Conservation (phyloP, 176 grass and related monocot genomes). For the Cymbopogon citratus region DNA sequence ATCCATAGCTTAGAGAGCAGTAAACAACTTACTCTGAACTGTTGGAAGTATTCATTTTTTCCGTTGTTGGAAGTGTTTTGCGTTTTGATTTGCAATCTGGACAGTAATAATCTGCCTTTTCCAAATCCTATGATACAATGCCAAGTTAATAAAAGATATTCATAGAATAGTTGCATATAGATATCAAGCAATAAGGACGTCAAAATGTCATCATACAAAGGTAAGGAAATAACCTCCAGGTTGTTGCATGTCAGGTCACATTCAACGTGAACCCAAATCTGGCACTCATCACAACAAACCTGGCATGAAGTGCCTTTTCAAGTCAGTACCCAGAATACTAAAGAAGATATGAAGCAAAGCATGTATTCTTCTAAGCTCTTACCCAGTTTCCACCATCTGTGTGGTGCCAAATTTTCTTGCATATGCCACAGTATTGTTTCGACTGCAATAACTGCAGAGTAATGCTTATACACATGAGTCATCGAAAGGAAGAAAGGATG, state of each 20-base stretch:
- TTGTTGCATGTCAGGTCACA: constrained; percentile 63
- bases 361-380: constrained; percentile 26
- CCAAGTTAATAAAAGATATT: not conserved
- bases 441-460: constrained; percentile 67
- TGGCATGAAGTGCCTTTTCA: constrained; percentile 21
- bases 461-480: constrained; percentile 19
- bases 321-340: not conserved
- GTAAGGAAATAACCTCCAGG: constrained; percentile 51
- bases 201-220: constrained; percentile 20
- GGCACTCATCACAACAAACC: constrained; percentile 87
- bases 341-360: constrained; percentile 4
- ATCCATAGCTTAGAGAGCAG: not conserved
- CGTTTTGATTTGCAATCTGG: constrained; percentile 74
- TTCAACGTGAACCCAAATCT: constrained; percentile 95
- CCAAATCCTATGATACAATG: constrained; percentile 61
- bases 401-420: constrained; percentile 95
- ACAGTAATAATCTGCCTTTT: constrained; percentile 81
- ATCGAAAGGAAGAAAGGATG: not conserved
- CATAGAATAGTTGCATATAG: constrained; percentile 2
- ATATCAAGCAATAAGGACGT: not conserved
- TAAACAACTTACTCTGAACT: constrained; percentile 49
- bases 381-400: constrained; percentile 95
- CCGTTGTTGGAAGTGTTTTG: constrained; percentile 20
- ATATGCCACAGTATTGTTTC: constrained; percentile 95
- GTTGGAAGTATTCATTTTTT: constrained; percentile 2